Conservation (phyloP, 2,329 filamentous ascomycete genomes). For the Cryphonectria naterciae region DNA sequence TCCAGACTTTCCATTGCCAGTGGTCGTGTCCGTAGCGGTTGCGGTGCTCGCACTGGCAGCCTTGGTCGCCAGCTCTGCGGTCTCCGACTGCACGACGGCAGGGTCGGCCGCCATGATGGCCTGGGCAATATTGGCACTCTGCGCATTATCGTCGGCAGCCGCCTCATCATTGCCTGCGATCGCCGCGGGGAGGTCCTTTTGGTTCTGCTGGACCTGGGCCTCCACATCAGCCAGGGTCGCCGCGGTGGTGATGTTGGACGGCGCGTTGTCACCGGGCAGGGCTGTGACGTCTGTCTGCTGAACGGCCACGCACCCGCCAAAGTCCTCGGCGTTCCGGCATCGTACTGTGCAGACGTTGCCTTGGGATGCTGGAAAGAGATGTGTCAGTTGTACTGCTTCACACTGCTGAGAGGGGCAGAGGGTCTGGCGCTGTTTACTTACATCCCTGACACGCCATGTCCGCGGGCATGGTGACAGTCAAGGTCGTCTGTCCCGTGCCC, state of each 20-base stretch:
- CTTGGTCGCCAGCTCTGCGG: constrained; percentile 16
- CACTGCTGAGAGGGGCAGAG: neutral
- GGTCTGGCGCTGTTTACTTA: constrained; percentile 36
- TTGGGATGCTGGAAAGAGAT: constrained; percentile 46
- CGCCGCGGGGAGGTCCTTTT: constrained; percentile 52
- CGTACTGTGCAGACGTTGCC: constrained; percentile 60
- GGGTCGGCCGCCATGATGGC: constrained; percentile 22
- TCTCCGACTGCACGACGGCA: constrained; percentile 6
- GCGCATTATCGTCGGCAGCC: constrained; percentile 33
- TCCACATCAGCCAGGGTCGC: constrained; percentile 48
- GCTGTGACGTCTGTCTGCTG: constrained; percentile 52
- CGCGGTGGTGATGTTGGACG: constrained; percentile 48
- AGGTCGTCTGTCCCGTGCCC: constrained; percentile 49
- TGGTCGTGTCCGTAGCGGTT: neutral
- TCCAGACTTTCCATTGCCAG: neutral
- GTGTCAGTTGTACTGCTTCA: neutral
- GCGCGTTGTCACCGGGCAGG: constrained; percentile 41
- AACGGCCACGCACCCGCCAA: constrained; percentile 58
- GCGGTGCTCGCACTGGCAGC: neutral
- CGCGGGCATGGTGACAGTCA: constrained; percentile 54
- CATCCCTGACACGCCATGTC: constrained; percentile 52
- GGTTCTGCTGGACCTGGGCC: constrained; percentile 53
- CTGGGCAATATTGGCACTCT: constrained; percentile 30
- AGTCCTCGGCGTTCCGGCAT: constrained; percentile 56
- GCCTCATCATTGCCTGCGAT: constrained; percentile 47